Base-by-base conservation (phyloP, 306 rosid genomes). In the Acacia melanoxylon region DNA sequence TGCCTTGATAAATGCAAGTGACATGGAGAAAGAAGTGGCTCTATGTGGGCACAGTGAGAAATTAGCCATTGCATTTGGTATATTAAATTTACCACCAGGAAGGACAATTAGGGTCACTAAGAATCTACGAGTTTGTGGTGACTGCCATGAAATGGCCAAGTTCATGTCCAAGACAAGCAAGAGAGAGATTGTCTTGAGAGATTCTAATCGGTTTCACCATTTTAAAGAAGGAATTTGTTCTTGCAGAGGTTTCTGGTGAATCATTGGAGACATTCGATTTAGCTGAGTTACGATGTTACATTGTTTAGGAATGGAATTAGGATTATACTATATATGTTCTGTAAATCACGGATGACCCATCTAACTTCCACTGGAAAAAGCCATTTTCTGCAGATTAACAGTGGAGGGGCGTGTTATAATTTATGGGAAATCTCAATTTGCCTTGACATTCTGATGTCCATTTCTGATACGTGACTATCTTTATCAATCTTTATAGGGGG, bases 31-130 rank as follows among this genome's bases (percentile, higher is more conserved):
- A 86, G 94, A 92, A 81, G 90, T 86, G 81, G 92, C 92, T 76
- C 86, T 92, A 9, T 92, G 91, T 81, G 97, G 90, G 52, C 94
- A 92, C 74, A 86, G 97, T 83, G 97, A 92, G 88, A 90, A 92
- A 80, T 58, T 92, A 83, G 97, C 94, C 37, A 83, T 90, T 85
- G 94, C 86, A 81, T 89, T 90, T 48, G 97, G 97, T 72, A 85
- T 90, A 76, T 76, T 92, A 83, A 92, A 76, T 85, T 83, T 87
- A 73, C 86, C 91, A 10, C 85, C 84, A 10, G 89, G 92, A 27
- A 88, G 87, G 79, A 84, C 88, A 24, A 84, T 92, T 66, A 82
- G 94, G 83, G 97, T 90, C 52, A 81, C 90, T 19, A 92, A 92
- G 85, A 92, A 92, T 65, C 87, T 90, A 59, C 86, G 97, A 42